phyloP scores from a whole-genome alignment of 345 rosid species.

The Anastatica hierochuntica region DNA sequence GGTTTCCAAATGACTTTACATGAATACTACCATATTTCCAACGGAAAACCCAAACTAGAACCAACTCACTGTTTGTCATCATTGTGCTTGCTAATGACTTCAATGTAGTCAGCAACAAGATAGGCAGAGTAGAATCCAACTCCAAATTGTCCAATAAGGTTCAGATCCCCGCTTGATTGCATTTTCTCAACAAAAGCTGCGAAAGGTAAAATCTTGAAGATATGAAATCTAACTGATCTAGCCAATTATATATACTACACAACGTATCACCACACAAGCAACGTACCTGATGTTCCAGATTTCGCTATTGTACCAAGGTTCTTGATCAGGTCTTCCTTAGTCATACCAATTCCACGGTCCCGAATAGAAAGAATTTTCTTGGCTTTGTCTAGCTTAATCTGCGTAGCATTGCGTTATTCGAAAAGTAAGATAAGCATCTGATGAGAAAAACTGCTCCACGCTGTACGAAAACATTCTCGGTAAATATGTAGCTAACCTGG shows the following conservation, averaged over 20 bases:
- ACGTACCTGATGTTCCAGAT: slow-evolving; percentile 95
- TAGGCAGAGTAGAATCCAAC: slow-evolving; percentile 98
- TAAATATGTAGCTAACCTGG: slow-evolving; percentile 43
- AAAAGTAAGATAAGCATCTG: too few species aligned
- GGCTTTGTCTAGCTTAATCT: slow-evolving; percentile 92
- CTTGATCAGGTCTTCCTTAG: slow-evolving; percentile 93
- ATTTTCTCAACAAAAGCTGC: slow-evolving; percentile 97
- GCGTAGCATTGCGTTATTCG: slow-evolving; percentile 11
- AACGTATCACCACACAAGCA: not conserved
- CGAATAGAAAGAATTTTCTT: slow-evolving; percentile 79
- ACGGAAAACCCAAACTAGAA: not conserved
- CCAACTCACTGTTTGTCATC: slow-evolving; percentile 80
- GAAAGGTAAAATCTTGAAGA: not conserved
- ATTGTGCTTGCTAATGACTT: slow-evolving; percentile 92
- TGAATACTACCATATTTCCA: not conserved
- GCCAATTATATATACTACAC: not conserved
- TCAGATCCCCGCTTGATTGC: slow-evolving; percentile 92
- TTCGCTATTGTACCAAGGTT: slow-evolving; percentile 97
- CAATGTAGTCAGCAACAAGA: slow-evolving; percentile 94
- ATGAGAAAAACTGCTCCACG: too few species aligned
- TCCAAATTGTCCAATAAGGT: slow-evolving; percentile 98
- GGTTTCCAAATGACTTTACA: not conserved
- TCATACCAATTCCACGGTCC: slow-evolving; percentile 97
- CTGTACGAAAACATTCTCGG: not conserved
- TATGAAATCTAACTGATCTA: not conserved